Conservation (phyloP, 108 stramenopile species). For the Schizochytrium sp. region DNA sequence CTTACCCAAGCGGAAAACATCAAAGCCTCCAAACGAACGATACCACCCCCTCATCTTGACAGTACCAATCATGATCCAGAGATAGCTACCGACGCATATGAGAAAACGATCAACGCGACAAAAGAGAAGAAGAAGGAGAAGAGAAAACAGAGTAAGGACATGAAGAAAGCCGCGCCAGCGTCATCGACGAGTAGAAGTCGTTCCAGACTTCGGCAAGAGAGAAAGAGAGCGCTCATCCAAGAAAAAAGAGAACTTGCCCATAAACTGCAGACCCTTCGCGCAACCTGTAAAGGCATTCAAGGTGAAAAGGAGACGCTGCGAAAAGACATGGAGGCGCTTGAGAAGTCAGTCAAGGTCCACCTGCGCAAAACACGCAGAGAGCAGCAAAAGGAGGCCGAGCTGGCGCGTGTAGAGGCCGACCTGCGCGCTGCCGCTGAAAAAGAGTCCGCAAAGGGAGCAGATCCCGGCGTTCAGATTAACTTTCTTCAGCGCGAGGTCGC, state of each 20-base stretch:
- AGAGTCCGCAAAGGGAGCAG: background rate
- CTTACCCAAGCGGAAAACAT: background rate
- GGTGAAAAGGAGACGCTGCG: background rate
- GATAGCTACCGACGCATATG: too few species aligned
- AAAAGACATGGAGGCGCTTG: background rate
- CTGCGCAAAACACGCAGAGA: background rate
- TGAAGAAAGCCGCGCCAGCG: background rate
- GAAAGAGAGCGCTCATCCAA: background rate
- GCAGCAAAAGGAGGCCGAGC: background rate
- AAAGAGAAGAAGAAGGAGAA: too few species aligned
- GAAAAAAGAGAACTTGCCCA: background rate
- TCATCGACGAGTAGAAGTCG: too few species aligned
- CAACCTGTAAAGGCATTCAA: background rate
- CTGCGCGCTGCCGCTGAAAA: background rate
- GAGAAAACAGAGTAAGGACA: background rate
- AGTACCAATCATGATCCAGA: too few species aligned
- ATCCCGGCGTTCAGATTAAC: background rate
- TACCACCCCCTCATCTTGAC: too few species aligned
- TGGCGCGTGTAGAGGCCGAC: background rate
- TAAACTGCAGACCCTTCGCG: background rate
- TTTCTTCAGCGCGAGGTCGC: background rate
- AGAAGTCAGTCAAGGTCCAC: background rate
- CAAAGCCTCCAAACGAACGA: too few species aligned
- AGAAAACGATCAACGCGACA: too few species aligned
- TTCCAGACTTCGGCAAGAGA: too few species aligned